These are phyloP conservation scores for Nicotiana tomentosiformis DNA, from an alignment of 257 asterid species.

Conservation along the genomic window DNA sequence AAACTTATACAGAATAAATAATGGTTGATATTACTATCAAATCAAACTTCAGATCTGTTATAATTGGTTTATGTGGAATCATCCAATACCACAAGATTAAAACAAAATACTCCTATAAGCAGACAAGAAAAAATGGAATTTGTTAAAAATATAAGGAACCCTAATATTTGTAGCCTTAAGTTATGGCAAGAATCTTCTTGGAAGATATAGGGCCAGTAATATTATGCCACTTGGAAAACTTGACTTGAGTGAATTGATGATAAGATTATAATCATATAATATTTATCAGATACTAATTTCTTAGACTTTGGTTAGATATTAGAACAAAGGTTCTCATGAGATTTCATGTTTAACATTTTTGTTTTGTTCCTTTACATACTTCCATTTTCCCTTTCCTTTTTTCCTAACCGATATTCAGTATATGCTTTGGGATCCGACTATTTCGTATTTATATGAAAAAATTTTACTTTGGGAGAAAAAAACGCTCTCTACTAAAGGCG, in stretches of 20 bases:
- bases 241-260: background rate
- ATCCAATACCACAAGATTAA: conserved; percentile 5
- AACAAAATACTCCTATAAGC: background rate
- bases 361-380: background rate
- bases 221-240: background rate
- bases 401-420: no score
- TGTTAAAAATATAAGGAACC: background rate
- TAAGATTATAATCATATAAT: conserved; percentile 1
- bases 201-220: conserved; percentile 9
- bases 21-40: background rate
- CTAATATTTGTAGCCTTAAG: background rate
- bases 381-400: background rate
- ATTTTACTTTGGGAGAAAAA: no score
- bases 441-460: no score
- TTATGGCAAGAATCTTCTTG: conserved; percentile 15
- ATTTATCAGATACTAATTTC: background rate
- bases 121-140: background rate
- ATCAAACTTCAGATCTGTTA: background rate
- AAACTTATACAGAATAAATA: background rate
- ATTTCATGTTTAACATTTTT: background rate
- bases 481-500: no score
- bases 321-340: background rate
- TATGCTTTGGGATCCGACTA: no score
- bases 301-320: conserved; percentile 6
- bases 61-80: conserved; percentile 5